Conservation (phyloP, 2,329 filamentous ascomycete genomes). For the Talaromyces sp. region DNA sequence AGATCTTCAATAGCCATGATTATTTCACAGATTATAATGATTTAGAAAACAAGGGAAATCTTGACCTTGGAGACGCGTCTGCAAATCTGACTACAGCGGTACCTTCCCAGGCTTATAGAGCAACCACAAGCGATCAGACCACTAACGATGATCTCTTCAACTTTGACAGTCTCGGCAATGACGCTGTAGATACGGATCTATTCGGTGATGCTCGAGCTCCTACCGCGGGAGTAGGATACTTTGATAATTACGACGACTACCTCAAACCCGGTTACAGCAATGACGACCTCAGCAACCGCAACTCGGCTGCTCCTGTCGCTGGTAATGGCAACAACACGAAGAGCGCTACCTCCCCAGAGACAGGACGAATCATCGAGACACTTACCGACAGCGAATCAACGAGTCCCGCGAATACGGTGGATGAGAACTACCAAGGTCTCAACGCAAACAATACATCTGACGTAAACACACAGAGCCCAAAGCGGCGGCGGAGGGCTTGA, state of each 20-base stretch:
- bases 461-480: conserved; percentile 13
- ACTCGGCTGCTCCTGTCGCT: conserved; percentile 1
- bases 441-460: not conserved
- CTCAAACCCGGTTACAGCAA: conserved; percentile 19
- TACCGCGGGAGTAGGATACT: conserved; percentile 27
- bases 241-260: conserved; percentile 33
- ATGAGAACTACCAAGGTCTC: conserved; percentile 26
- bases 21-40: conserved; percentile 49
- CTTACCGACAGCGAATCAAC: conserved; percentile 45
- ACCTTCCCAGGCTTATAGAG: conserved; percentile 20
- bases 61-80: not conserved
- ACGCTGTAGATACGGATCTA: conserved; percentile 29
- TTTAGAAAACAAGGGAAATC: conserved; percentile 23
- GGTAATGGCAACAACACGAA: conserved; percentile 16
- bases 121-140: conserved; percentile 19
- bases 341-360: conserved; percentile 23
- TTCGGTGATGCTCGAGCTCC: conserved; percentile 20
- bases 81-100: conserved; percentile 18
- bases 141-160: conserved; percentile 39
- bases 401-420: conserved; percentile 38
- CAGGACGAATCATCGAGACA: conserved; percentile 40
- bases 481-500: conserved; percentile 10
- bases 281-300: conserved; percentile 21
- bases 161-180: conserved; percentile 37
- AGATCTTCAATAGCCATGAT: conserved; percentile 56